Conservation (phyloP, 2,329 filamentous ascomycete species). For the Sporothrix schenckii region DNA sequence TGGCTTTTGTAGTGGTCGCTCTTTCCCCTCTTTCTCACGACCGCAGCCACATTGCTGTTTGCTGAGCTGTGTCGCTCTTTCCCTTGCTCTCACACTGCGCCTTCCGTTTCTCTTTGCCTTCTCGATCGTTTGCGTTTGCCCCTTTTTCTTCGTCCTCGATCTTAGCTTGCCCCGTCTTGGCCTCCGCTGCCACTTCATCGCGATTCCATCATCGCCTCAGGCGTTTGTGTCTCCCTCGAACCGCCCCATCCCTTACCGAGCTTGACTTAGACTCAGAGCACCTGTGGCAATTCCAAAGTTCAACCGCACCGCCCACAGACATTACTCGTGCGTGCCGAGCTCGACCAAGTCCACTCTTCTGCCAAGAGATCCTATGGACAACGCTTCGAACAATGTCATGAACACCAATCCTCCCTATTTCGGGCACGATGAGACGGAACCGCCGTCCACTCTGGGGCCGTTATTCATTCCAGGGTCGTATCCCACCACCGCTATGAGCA, state of each 20-base stretch:
- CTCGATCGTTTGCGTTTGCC: background rate
- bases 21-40: background rate
- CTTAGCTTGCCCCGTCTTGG: slow-evolving; percentile 18
- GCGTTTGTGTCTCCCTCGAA: background rate
- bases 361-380: background rate
- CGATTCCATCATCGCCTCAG: background rate
- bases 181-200: background rate
- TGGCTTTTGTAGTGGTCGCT: background rate
- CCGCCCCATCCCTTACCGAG: slow-evolving; percentile 6
- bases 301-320: background rate
- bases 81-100: background rate
- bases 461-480: background rate
- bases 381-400: slow-evolving; percentile 9
- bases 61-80: background rate
- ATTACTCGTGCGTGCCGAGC: background rate
- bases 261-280: background rate
- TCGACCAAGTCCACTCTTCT: background rate
- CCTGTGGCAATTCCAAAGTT: background rate
- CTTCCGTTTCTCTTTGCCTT: background rate
- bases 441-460: background rate
- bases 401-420: background rate
- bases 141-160: background rate
- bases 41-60: background rate
- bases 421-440: background rate
- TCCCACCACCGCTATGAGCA: background rate